Evolutionary conservation across 768 basidiomycete genomes (phyloP).

Genomic region (Lentinula aciculospora): DNA sequence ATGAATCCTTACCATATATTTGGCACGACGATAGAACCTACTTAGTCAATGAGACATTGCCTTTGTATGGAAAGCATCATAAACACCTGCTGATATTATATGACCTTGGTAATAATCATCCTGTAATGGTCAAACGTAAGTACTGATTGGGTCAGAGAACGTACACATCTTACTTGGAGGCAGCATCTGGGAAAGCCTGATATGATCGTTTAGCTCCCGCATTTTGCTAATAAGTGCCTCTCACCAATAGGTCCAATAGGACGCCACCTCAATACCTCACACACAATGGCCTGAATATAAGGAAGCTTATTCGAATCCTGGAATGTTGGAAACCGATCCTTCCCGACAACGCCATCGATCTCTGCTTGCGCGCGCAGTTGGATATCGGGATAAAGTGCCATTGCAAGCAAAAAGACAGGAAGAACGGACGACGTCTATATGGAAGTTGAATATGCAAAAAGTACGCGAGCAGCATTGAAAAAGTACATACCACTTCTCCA

Average conservation of each 20-base stretch:
- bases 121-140: conserved; percentile 4
- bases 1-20: conserved; percentile 17
- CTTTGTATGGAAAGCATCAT: background rate
- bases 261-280: conserved; percentile 18
- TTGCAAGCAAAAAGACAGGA: conserved; percentile 19
- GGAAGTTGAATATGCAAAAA: background rate
- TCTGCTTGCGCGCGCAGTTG: conserved; percentile 21
- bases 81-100: conserved; percentile 14
- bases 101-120: conserved; percentile 17
- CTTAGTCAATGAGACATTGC: conserved; percentile 16
- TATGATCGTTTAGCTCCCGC: background rate
- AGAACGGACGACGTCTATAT: conserved; percentile 11
- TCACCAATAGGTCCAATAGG: conserved; percentile 16
- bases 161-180: background rate
- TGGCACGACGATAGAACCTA: conserved; percentile 15
- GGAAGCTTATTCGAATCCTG: conserved; percentile 17
- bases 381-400: conserved; percentile 20
- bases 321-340: conserved; percentile 19
- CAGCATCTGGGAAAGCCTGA: background rate
- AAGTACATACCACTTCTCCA: background rate
- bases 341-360: conserved; percentile 22
- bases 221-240: conserved; percentile 5
- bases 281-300: conserved; percentile 19
- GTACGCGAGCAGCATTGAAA: background rate
- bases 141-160: background rate